Evolutionary conservation across 768 basidiomycete species (phyloP), one percentile per base, ranked within the genome.

Genomic region (Tulasnella sp.): DNA sequence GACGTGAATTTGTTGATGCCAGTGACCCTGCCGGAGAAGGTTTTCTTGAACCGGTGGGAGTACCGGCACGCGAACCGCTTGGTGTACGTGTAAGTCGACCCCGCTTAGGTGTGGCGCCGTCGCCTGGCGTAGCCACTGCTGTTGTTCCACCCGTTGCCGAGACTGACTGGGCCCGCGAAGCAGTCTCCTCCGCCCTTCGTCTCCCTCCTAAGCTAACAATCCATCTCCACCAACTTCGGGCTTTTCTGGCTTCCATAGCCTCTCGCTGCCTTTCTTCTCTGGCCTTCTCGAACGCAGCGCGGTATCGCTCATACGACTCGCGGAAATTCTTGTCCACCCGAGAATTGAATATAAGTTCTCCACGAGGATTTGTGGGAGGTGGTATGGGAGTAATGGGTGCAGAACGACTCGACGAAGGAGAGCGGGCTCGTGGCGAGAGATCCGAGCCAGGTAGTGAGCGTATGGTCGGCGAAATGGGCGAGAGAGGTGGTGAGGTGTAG

Each of bases 301-400:
- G 89, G 83, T 98, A 95, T 19, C 94, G 88, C 82, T 98, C 96
- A 83, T 99, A 99, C 0, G 91, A 88, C 75, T 99, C 97, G 31
- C 93, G 86, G 82, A 99, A 99, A 25, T 83, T 80, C 72, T 87
- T 87, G 77, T 93, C 91, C 25, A 99, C 91, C 67, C 93, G 90
- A 14, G 91, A 93, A 2, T 93, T 95, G 84, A 99, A 97, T 75
- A 99, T 97, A 77, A 99, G 89, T 81, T 99, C 97, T 71, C 97
- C 97, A 17, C 96, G 91, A 3, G 97, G 96, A 82, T 95, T 97
- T 37, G 86, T 85, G 17, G 94, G 87, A 0, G 95, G 94, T 2
- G 96, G 95, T 54, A 97, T 96, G n/a, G 93, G 89, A 0, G 91
- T 85, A 75, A 94, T 90, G 19, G 87, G 83, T 12, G 78, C 79